A percentile compares a stretch with the other conserved stretches of the same genome.
Conservation (phyloP, 805 yeast species). For the Kluyveromyces starmeri region DNA sequence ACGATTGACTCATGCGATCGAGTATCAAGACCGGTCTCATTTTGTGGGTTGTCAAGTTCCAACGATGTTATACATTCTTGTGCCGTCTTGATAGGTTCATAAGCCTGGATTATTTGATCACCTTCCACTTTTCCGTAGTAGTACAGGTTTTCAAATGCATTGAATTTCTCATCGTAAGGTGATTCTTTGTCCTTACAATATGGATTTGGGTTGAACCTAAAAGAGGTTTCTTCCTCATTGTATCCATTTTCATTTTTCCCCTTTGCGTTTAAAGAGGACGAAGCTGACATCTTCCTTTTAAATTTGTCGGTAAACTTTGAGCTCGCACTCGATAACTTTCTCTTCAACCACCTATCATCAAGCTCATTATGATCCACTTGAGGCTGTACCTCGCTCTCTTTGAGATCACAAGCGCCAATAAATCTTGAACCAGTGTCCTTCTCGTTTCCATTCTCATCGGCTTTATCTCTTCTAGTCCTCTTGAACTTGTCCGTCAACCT, state of each 20-base stretch:
- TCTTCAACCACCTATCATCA: conserved; percentile 2
- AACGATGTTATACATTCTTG: not conserved
- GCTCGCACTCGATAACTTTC: not conserved
- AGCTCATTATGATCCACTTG: no score
- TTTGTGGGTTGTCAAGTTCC: no score
- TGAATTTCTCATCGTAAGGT: conserved; percentile 1
- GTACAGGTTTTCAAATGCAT: conserved; percentile 2
- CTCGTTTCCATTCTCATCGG: no score
- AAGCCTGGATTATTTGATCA: not conserved
- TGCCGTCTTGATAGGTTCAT: not conserved
- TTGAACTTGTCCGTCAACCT: no score
- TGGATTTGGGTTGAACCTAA: not conserved
- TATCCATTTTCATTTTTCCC: not conserved
- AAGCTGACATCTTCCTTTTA: no score
- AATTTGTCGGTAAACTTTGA: not conserved
- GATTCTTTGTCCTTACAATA: not conserved
- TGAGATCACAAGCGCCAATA: no score
- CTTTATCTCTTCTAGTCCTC: no score
- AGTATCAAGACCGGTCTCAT: no score
- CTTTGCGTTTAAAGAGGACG: not conserved
- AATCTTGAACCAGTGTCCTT: no score
- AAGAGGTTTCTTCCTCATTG: not conserved
- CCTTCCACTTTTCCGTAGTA: not conserved
- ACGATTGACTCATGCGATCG: no score
- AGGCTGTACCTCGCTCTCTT: no score